Conservation (phyloP, 306 rosid species). For the Medicago ruthenica region DNA sequence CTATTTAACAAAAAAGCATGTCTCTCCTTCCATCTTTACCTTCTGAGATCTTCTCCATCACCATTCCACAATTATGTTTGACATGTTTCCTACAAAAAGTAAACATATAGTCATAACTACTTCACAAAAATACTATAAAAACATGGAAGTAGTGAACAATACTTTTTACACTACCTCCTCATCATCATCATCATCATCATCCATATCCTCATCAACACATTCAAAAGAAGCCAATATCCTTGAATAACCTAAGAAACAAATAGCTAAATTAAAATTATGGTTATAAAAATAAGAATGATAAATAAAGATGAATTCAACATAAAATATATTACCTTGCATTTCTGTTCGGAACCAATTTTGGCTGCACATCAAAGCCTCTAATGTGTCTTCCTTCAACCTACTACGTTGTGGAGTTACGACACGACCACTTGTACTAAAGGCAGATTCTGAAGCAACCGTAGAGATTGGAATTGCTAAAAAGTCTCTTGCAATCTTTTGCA, state of each 20-base stretch:
- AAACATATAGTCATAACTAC: background rate
- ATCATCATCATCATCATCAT: background rate
- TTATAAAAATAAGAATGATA: no score
- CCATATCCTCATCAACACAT: background rate
- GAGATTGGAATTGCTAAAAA: background rate
- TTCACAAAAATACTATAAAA: no score
- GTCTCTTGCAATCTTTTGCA: background rate
- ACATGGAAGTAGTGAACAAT: background rate
- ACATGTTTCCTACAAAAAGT: background rate
- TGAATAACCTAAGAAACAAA: background rate
- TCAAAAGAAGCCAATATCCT: background rate
- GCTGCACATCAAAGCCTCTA: background rate
- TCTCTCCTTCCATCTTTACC: background rate
- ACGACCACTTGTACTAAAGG: background rate
- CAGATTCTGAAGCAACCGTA: background rate
- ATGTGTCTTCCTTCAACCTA: background rate
- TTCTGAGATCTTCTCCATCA: background rate
- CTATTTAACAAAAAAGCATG: no score
- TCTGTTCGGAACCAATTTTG: background rate
- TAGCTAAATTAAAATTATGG: background rate
- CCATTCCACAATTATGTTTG: background rate
- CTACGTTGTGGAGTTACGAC: background rate
- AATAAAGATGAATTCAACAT: no score
- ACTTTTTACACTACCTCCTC: no score
- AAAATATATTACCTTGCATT: background rate